These are phyloP conservation scores for Rhodofomes roseus DNA, from an alignment of 1,284 basidiomycete species.

Conservation along the genomic window DNA sequence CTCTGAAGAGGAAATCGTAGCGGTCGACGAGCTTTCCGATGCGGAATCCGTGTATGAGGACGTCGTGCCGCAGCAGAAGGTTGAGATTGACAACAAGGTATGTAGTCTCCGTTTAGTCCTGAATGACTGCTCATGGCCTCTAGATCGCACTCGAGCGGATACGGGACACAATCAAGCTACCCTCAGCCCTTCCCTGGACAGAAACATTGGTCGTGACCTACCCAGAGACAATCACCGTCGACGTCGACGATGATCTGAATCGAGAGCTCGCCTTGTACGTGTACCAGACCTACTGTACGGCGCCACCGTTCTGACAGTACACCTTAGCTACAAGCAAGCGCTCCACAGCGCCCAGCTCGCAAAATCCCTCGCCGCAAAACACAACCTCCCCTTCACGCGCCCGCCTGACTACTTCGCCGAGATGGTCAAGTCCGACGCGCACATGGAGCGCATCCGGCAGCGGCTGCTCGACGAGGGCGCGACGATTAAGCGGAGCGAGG, in stretches of 20 bases:
- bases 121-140: not conserved
- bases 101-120: conserved; percentile 20
- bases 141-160: conserved; percentile 83
- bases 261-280: conserved; percentile 92
- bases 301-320: not conserved
- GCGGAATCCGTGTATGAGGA: conserved; percentile 74
- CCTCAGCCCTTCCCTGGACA: conserved; percentile 78
- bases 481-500: conserved; percentile 88
- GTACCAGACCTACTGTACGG: not conserved
- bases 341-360: conserved; percentile 79
- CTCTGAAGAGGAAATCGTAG: conserved; percentile 12
- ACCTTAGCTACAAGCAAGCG: conserved; percentile 89
- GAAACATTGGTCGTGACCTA: conserved; percentile 80
- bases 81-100: conserved; percentile 81
- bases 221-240: conserved; percentile 71
- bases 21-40: conserved; percentile 57
- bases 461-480: conserved; percentile 88
- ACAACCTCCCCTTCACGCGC: conserved; percentile 85
- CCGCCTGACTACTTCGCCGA: conserved; percentile 97
- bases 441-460: conserved; percentile 97
- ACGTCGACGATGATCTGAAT: conserved; percentile 86
- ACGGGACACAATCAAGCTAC: conserved; percentile 74
- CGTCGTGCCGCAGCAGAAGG: conserved; percentile 73
- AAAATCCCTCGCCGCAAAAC: conserved; percentile 68
- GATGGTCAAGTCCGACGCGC: conserved; percentile 97